These are phyloP conservation scores for barley (Hordeum vulgare) DNA, from an alignment of 176 grass and related monocot species.

Conservation along the genomic window MorexV3_pseudomolecules_assembly NC_058519.1:223837701-223838200, in stretches of 20 bases:
- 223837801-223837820: constrained; percentile 97
- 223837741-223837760: constrained; percentile 94
- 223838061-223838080: background rate
- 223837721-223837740: constrained; percentile 93
- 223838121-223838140: background rate
- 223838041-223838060: background rate
- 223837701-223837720: constrained; percentile 90
- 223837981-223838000: background rate
- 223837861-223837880: constrained; percentile 97
- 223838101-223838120: background rate
- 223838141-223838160: constrained; percentile 8
- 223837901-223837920: background rate
- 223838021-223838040: background rate
- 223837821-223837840: constrained; percentile 75
- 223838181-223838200: background rate
- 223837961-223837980: background rate
- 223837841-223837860: constrained; percentile 79
- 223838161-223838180: background rate
- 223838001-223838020: background rate
- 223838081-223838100: constrained; percentile 1
- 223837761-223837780: constrained; percentile 96
- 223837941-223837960: background rate
- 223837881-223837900: constrained; percentile 65
- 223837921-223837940: background rate
- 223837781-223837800: constrained; percentile 99